A percentile compares a stretch with the other conserved stretches of the same genome.
These are phyloP conservation scores for Neurospora pannonica DNA, from an alignment of 495 filamentous ascomycete species.

Conservation along the genomic window DNA sequence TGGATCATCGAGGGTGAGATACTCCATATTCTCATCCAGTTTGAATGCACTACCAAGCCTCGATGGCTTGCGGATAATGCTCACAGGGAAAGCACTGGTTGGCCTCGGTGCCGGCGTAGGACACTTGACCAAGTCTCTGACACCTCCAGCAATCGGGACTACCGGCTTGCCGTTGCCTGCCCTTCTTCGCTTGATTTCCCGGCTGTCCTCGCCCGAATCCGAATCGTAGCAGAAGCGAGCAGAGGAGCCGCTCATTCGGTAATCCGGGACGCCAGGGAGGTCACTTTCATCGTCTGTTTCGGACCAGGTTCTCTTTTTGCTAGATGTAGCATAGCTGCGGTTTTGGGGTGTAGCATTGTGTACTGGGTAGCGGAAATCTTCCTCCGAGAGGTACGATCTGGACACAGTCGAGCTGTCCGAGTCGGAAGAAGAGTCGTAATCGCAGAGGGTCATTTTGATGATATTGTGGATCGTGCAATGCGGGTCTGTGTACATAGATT, in stretches of 20 bases:
- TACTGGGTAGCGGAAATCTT: background rate
- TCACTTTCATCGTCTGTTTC: background rate
- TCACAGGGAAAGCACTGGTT: too few species aligned
- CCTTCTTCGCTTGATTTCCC: background rate
- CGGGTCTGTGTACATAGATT: too few species aligned
- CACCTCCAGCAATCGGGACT: background rate
- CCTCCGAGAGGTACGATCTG: background rate
- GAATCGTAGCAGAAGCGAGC: background rate
- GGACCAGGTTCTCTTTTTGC: background rate
- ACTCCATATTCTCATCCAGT: background rate
- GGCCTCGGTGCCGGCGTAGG: background rate
- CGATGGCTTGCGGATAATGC: too few species aligned
- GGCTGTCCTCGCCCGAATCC: background rate
- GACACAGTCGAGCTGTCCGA: background rate
- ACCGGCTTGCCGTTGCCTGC: background rate
- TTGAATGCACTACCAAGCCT: too few species aligned
- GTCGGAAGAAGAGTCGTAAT: background rate
- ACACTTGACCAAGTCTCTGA: background rate
- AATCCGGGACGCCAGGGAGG: background rate
- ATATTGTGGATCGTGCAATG: too few species aligned
- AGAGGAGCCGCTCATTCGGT: background rate
- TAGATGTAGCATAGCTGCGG: background rate
- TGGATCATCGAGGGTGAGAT: background rate
- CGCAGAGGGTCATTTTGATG: background rate
- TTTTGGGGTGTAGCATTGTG: background rate